phyloP scores from a whole-genome alignment of 106 monocot genomes.

The Phalaenopsis equestris region DNA sequence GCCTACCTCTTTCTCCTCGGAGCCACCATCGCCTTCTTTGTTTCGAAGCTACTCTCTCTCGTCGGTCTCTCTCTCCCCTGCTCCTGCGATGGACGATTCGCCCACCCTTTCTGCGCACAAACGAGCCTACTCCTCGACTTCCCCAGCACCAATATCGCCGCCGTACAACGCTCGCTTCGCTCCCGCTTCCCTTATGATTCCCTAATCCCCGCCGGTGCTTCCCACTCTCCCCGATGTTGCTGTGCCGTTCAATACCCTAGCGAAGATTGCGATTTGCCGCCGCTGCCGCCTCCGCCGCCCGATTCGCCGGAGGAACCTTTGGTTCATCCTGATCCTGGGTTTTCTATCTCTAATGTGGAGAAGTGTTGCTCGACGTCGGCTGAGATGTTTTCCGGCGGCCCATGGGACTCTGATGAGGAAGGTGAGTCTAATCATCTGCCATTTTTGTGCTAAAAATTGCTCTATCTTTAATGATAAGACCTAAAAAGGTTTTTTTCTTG shows the following conservation, averaged over 20 bases:
- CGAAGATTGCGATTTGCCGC: not conserved
- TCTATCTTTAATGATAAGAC: no score
- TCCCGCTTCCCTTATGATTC: conserved; percentile 29
- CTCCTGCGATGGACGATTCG: conserved; percentile 22
- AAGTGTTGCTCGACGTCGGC: not conserved
- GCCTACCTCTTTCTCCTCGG: conserved; percentile 55
- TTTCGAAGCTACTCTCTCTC: conserved; percentile 36
- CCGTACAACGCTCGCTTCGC: conserved; percentile 15
- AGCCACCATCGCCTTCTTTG: conserved; percentile 35
- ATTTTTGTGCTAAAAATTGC: not conserved
- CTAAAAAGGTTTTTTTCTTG: not conserved
- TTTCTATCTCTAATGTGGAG: not conserved
- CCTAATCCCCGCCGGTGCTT: not conserved
- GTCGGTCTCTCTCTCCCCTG: conserved; percentile 51
- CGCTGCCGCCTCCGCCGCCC: not conserved
- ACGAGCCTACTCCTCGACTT: conserved; percentile 11
- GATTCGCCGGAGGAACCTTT: not conserved
- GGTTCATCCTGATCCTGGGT: not conserved
- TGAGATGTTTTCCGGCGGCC: not conserved
- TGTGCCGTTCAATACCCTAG: not conserved
- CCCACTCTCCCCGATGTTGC: conserved; percentile 7
- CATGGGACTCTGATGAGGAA: not conserved
- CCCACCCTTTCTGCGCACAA: not conserved
- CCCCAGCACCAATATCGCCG: conserved; percentile 7
- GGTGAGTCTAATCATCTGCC: not conserved